Percentiles rank a stretch among this genome's conserved stretches.
Evolutionary conservation across 2,329 filamentous ascomycete genomes (phyloP).

Genomic region (Phaeophleospora eucalypticola): DNA sequence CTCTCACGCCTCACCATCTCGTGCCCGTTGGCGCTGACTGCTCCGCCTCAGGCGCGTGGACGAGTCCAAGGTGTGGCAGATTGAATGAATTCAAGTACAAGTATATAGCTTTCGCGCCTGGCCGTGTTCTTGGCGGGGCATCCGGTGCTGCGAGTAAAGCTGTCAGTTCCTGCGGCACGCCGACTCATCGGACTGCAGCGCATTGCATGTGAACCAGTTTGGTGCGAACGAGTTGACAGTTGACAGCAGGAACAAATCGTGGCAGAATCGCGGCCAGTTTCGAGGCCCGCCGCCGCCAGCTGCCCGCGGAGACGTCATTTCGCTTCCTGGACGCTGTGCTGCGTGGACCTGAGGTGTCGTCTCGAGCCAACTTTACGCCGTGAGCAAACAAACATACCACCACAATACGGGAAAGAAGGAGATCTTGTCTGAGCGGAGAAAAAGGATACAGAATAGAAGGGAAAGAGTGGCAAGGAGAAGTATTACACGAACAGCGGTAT

Average conservation of each 20-base stretch:
- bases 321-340: neutral
- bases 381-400: neutral
- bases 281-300: neutral
- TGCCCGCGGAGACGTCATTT: neutral
- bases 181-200: too few species aligned
- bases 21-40: neutral
- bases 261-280: neutral
- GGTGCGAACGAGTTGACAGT: too few species aligned
- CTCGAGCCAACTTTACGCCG: neutral
- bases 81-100: neutral
- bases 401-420: too few species aligned
- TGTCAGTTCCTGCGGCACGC: too few species aligned
- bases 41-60: conserved; percentile 2
- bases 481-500: neutral
- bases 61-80: neutral
- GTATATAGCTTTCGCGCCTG: too few species aligned
- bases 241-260: too few species aligned
- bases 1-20: neutral
- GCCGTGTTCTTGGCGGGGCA: too few species aligned
- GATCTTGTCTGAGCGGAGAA: neutral
- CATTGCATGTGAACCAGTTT: too few species aligned
- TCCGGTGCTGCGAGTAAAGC: too few species aligned
- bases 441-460: neutral
- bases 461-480: neutral
- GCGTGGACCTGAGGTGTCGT: too few species aligned